Base-by-base conservation (phyloP, 2,329 filamentous ascomycete genomes). In the Cercospora zeina region DNA sequence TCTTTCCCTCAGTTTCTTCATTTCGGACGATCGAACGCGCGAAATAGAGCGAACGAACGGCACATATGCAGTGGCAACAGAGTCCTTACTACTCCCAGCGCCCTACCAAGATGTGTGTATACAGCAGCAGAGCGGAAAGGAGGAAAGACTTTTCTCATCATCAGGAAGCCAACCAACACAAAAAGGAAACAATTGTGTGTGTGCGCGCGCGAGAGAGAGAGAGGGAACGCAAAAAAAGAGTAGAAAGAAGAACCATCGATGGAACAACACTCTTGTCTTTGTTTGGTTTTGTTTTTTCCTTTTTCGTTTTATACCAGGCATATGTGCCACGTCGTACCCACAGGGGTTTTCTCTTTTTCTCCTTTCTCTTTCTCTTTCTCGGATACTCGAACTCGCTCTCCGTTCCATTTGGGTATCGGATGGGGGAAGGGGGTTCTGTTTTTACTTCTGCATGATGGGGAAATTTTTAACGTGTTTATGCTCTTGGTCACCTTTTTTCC, bases 31-130 rank as follows among this genome's bases (percentile, higher is more conserved):
- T 45, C 39, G 39, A 45, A n/a, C 39, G 39, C 39, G 39, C 16
- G 39, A 21, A 45, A 45, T 45, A 45, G 39, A 45, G 39, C 39
- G 39, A 45, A 45, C 39, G 39, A 45, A 45, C 39, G 39, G 39
- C 39, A 45, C 39, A 45, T 42, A 16, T 19, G 39, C 39, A 45
- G 39, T 45, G 39, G 39, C 39, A 45, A 45, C 39, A 45, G 39
- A 45, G 39, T 21, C 16, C 19, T 21, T 45, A 16, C 11, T 13
- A 16, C 37, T 11, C 39, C 19, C n/a, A 19, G 39, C 16, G 39
- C 39, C 19, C 39, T 19, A 45, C 39, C 39, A 45, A 19, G 16
- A 45, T 42, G 37, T 39, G 36, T 42, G 39, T 45, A 45, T 45
- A 45, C 39, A 45, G 16, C 39, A 45, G 16, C 39, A 45, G 24